Conservation (phyloP, 2,329 filamentous ascomycete genomes). For the Talaromyces verruculosus region DNA sequence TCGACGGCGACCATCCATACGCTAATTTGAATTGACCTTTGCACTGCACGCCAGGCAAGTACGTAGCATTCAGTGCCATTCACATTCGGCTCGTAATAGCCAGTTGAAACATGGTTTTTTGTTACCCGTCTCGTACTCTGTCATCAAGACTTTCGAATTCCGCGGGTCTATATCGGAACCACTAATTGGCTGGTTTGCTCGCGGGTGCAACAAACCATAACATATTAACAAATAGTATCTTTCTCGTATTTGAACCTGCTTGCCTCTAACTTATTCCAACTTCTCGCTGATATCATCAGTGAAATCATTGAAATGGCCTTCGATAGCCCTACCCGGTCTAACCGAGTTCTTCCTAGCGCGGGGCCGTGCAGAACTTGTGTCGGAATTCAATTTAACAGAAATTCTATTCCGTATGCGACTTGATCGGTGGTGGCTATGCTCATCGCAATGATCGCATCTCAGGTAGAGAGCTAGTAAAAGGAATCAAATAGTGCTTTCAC, state of each 20-base stretch:
- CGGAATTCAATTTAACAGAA: conserved; percentile 1
- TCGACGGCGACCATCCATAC: neutral
- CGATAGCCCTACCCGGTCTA: neutral
- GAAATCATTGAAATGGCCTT: neutral
- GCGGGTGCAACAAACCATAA: neutral
- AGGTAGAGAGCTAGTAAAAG: neutral
- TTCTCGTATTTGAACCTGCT: neutral
- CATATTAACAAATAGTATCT: neutral
- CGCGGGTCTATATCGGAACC: neutral
- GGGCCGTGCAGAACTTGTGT: conserved; percentile 3
- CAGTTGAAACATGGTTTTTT: neutral
- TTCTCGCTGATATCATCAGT: neutral
- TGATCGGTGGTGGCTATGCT: conserved; percentile 15
- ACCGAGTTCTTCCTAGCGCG: neutral
- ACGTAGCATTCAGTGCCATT: neutral
- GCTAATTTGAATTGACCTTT: neutral
- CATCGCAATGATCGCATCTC: neutral
- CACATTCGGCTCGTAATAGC: neutral
- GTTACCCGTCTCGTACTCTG: neutral
- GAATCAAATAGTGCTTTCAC: neutral
- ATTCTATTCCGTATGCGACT: neutral
- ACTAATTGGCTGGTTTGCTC: neutral
- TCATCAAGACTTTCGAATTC: neutral
- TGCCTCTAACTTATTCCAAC: neutral
- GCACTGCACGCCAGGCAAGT: neutral